These are phyloP conservation scores for Colletotrichum sp. DNA, from an alignment of 2,329 filamentous ascomycete species.

Conservation along the genomic window DNA sequence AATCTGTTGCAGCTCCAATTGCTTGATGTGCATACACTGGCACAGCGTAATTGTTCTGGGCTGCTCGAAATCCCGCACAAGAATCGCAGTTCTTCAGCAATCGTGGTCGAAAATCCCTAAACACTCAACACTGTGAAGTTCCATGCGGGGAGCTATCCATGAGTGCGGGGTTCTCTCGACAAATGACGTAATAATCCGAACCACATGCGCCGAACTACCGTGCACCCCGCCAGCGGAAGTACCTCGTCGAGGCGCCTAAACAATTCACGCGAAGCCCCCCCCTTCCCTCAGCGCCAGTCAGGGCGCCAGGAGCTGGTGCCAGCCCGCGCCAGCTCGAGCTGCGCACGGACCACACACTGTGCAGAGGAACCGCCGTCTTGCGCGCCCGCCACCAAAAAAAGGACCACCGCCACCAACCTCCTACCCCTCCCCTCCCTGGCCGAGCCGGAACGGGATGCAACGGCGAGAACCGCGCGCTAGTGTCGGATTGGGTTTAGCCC, in stretches of 20 bases:
- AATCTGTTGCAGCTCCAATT: not conserved
- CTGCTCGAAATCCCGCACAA: not conserved
- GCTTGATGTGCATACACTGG: not conserved
- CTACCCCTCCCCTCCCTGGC: not conserved
- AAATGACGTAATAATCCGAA: constrained; percentile 12
- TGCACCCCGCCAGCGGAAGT: not conserved
- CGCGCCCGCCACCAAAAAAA: not conserved
- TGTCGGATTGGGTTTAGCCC: not conserved
- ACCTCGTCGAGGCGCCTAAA: not conserved
- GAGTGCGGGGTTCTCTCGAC: constrained; percentile 1
- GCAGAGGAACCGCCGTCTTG: not conserved
- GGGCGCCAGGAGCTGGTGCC: not conserved
- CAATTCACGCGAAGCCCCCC: not conserved
- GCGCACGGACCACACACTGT: not conserved
- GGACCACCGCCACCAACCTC: not conserved
- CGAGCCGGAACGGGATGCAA: constrained; percentile 21
- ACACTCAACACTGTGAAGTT: not conserved
- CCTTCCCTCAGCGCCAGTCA: not conserved
- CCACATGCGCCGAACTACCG: not conserved
- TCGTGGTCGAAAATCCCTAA: not conserved
- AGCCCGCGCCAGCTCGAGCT: not conserved
- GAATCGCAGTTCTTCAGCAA: not conserved
- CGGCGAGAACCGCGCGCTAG: constrained; percentile 22
- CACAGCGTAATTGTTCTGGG: not conserved
- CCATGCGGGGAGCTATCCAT: not conserved